phyloP scores from a whole-genome alignment of 1,284 basidiomycete species.

The Ceratobasidium sp. region DNA sequence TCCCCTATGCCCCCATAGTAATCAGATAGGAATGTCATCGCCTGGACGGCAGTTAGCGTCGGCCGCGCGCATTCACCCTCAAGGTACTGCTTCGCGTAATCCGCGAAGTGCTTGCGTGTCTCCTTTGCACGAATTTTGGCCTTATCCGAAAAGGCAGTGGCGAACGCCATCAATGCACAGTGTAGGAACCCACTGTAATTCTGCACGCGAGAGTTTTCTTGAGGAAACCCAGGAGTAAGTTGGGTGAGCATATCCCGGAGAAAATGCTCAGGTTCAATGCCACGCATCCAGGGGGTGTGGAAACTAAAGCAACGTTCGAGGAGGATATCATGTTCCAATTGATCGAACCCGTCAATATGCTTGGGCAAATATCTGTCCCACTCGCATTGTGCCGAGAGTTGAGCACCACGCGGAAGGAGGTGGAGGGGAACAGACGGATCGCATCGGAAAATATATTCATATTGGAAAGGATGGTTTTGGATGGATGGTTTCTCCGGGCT shows the following conservation, averaged over 20 bases:
- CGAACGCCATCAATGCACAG: conserved; percentile 67
- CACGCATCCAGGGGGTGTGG: conserved; percentile 63
- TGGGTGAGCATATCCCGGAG: conserved; percentile 59
- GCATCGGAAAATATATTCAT: conserved; percentile 9
- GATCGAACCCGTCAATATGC: conserved; percentile 25
- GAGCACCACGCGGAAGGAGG: conserved; percentile 3
- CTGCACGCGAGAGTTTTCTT: conserved; percentile 55
- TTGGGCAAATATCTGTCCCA: conserved; percentile 17
- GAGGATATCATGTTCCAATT: conserved; percentile 46
- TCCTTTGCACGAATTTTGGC: conserved; percentile 56
- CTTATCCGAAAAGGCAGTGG: conserved; percentile 64
- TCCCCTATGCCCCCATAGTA: conserved; percentile 58
- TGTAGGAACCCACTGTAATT: conserved; percentile 76
- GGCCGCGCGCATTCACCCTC: conserved; percentile 64
- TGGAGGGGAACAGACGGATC: conserved; percentile 21
- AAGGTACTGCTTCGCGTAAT: conserved; percentile 61
- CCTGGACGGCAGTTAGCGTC: conserved; percentile 64
- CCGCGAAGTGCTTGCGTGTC: conserved; percentile 58
- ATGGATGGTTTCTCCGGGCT: background rate
- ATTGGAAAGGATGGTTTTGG: background rate
- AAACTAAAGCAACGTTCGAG: conserved; percentile 66
- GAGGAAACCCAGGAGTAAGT: background rate
- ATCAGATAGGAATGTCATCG: conserved; percentile 62
- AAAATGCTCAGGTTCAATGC: conserved; percentile 58
- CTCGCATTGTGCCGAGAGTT: conserved; percentile 16